phyloP scores from a whole-genome alignment of 768 basidiomycete species.

The Xerocomellus amylosporus region DNA sequence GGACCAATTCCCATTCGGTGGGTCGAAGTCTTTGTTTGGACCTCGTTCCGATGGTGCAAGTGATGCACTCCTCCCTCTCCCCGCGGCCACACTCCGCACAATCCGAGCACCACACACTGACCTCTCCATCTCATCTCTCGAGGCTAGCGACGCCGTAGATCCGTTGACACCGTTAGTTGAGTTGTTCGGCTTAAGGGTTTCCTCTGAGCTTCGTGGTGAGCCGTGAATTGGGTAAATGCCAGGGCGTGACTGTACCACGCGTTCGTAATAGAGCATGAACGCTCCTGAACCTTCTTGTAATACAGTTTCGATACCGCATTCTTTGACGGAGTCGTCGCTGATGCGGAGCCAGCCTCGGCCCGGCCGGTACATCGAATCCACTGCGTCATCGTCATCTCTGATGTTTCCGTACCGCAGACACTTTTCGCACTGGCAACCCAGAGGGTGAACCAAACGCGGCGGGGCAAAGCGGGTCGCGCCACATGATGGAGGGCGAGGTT shows the following conservation, averaged over 20 bases:
- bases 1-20: slow-evolving; percentile 13
- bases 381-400: slow-evolving; percentile 51
- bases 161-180: slow-evolving; percentile 39
- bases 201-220: slow-evolving; percentile 54
- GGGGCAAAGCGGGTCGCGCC: slow-evolving; percentile 40
- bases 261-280: slow-evolving; percentile 96
- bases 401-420: slow-evolving; percentile 51
- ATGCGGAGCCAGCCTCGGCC: slow-evolving; percentile 84
- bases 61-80: slow-evolving; percentile 42
- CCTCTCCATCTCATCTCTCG: slow-evolving; percentile 18
- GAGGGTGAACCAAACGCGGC: slow-evolving; percentile 39
- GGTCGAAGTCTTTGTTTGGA: slow-evolving; percentile 10
- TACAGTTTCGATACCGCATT: slow-evolving; percentile 73
- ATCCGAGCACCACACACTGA: slow-evolving; percentile 45
- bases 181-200: slow-evolving; percentile 57
- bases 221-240: slow-evolving; percentile 32
- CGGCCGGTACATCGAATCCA: slow-evolving; percentile 32
- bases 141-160: slow-evolving; percentile 46
- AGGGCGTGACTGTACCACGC: slow-evolving; percentile 43
- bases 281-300: slow-evolving; percentile 67
- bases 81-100: slow-evolving; percentile 53
- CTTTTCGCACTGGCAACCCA: slow-evolving; percentile 46
- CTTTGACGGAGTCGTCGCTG: slow-evolving; percentile 79
- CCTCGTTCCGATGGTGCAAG: slow-evolving; percentile 31
- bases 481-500: slow-evolving; percentile 52